These are phyloP conservation scores for Penicillium arizonense DNA, from an alignment of 495 filamentous ascomycete genomes.

Conservation along the genomic window DNA sequence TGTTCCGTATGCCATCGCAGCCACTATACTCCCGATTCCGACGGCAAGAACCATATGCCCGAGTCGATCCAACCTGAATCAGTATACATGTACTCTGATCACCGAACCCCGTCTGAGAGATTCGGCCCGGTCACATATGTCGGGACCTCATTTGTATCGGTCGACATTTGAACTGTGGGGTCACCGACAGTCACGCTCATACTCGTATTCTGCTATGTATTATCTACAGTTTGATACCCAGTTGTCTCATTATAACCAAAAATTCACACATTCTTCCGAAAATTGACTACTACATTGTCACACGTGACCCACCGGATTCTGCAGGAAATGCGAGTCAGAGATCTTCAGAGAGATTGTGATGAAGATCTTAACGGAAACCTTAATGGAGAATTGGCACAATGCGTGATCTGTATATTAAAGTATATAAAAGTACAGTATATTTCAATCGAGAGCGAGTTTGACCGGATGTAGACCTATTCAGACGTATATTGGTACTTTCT, in stretches of 20 bases:
- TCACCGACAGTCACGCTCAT: background rate
- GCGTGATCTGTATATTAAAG: no score
- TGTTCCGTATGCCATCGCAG: background rate
- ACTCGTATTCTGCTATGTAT: slow-evolving; percentile 3
- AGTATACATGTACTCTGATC: background rate
- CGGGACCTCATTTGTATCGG: no score
- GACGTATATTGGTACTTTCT: no score
- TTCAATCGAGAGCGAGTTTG: no score
- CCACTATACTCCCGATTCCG: background rate
- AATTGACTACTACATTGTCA: background rate
- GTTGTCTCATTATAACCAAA: slow-evolving; percentile 3
- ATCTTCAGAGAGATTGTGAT: no score
- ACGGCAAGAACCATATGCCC: background rate
- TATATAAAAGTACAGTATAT: no score
- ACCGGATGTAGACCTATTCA: no score
- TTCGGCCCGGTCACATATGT: background rate
- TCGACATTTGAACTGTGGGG: no score
- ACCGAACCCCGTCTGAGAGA: background rate
- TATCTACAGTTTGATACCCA: slow-evolving; percentile 21
- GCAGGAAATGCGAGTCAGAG: no score
- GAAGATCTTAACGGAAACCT: no score
- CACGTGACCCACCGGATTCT: slow-evolving; percentile 1
- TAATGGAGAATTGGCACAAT: no score
- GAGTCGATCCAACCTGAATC: background rate
- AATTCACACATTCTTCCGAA: background rate